These are phyloP conservation scores for Physcomitrium patens DNA, from an alignment of 225 moss, liverwort and hornwort species.

Conservation along the genomic window DNA sequence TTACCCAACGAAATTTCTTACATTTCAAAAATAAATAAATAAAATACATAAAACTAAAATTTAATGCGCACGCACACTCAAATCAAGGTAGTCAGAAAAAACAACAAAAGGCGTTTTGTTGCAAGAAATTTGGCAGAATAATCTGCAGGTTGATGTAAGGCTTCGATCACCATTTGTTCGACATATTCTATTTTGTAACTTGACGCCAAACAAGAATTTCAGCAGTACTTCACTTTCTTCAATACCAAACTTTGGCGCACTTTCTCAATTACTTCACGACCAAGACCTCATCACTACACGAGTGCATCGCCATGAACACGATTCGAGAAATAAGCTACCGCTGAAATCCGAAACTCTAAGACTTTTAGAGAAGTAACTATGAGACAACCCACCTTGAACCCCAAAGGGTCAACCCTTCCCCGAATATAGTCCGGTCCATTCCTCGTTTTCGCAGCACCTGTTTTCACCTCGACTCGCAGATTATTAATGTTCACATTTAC, in stretches of 20 bases:
- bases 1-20: neutral
- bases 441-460: conserved; percentile 70
- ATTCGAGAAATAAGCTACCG: conserved; percentile 13
- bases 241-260: neutral
- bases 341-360: conserved; percentile 4
- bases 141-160: conserved; percentile 15
- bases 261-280: conserved; percentile 18
- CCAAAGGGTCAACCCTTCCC: conserved; percentile 98
- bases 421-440: conserved; percentile 66
- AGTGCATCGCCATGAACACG: conserved; percentile 10
- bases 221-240: neutral
- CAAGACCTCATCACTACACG: conserved; percentile 22
- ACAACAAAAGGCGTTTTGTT: neutral
- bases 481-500: conserved; percentile 26
- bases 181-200: conserved; percentile 16
- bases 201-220: conserved; percentile 8
- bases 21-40: conserved; percentile 13
- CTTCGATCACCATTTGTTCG: neutral
- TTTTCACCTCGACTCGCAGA: conserved; percentile 28
- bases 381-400: conserved; percentile 65
- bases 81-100: neutral
- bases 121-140: conserved; percentile 4
- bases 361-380: conserved; percentile 7
- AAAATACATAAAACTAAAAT: no score
- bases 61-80: conserved; percentile 13